Percentiles rank a stretch among this genome's conserved stretches.
Conservation (phyloP, 805 yeast genomes). For the Sugiyamaella lignohabitans region DNA sequence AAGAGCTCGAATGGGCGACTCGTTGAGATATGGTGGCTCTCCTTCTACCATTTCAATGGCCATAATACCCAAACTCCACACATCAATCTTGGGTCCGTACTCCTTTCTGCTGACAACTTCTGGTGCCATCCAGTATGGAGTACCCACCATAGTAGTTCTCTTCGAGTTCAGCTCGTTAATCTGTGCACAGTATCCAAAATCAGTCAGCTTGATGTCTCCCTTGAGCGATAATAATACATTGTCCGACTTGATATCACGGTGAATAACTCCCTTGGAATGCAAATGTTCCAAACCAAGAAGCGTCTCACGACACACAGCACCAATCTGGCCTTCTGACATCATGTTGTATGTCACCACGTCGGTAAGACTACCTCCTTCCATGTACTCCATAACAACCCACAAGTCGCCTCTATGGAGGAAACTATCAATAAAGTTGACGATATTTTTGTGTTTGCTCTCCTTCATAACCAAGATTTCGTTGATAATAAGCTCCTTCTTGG, state of each 20-base stretch:
- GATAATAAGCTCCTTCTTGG: slow-evolving; percentile 89
- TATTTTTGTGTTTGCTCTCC: slow-evolving; percentile 88
- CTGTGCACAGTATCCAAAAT: slow-evolving; percentile 83
- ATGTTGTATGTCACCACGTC: slow-evolving; percentile 89
- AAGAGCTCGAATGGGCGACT: slow-evolving; percentile 70
- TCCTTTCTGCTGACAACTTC: slow-evolving; percentile 76
- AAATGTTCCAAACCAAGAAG: slow-evolving; percentile 85
- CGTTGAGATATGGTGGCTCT: slow-evolving; percentile 78
- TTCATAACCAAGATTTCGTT: slow-evolving; percentile 96
- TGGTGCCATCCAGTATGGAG: slow-evolving; percentile 91
- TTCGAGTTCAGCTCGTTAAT: slow-evolving; percentile 65
- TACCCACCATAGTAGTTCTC: slow-evolving; percentile 82
- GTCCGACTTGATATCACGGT: slow-evolving; percentile 95
- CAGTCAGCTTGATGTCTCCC: slow-evolving; percentile 90
- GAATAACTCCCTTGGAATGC: slow-evolving; percentile 89
- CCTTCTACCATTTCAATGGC: slow-evolving; percentile 83
- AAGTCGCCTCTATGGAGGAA: slow-evolving; percentile 73
- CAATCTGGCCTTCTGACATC: slow-evolving; percentile 81
- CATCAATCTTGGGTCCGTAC: slow-evolving; percentile 75
- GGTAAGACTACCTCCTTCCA: slow-evolving; percentile 98
- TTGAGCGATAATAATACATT: slow-evolving; percentile 76
- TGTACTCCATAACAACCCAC: slow-evolving; percentile 99
- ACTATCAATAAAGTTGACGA: slow-evolving; percentile 90
- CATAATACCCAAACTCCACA: slow-evolving; percentile 82
- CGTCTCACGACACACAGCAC: slow-evolving; percentile 85